Evolutionary conservation across 805 yeast genomes (phyloP).

Genomic region (Candida berthetii): DNA sequence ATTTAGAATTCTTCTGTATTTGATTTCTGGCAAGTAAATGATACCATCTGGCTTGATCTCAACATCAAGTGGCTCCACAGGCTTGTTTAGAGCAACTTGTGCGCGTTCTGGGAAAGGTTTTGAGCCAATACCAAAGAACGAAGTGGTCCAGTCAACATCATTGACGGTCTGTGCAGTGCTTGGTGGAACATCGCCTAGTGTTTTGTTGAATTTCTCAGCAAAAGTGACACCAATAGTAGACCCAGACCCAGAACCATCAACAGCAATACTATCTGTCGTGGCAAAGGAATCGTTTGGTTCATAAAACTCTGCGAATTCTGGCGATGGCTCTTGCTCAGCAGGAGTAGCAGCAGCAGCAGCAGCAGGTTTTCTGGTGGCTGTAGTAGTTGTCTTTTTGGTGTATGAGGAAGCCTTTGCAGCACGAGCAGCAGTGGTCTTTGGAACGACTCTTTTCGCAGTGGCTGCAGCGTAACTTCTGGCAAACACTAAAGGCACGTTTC

Average conservation of each 20-base stretch:
- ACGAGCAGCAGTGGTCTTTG: neutral
- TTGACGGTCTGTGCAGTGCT: no score
- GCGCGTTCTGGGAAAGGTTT: conserved; percentile 64
- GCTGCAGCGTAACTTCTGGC: neutral
- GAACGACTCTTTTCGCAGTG: neutral
- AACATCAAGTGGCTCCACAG: conserved; percentile 64
- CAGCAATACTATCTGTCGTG: no score
- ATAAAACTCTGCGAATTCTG: no score
- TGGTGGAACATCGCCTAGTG: no score
- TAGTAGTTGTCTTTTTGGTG: neutral
- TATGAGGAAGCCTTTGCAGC: neutral
- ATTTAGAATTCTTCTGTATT: conserved; percentile 84
- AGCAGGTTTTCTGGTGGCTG: no score
- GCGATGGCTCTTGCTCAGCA: no score
- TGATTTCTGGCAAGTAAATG: conserved; percentile 88
- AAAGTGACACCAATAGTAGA: no score
- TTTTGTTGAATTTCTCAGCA: no score
- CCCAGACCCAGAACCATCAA: no score
- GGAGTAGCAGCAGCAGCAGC: no score
- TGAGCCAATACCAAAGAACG: conserved; percentile 81
- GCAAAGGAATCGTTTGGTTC: no score
- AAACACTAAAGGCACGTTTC: neutral
- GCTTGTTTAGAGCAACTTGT: conserved; percentile 53
- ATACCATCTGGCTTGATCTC: conserved; percentile 96
- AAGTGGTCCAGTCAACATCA: conserved; percentile 68